phyloP scores from a whole-genome alignment of 352 stramenopile species.

The Phytopythium helicoides region DNA sequence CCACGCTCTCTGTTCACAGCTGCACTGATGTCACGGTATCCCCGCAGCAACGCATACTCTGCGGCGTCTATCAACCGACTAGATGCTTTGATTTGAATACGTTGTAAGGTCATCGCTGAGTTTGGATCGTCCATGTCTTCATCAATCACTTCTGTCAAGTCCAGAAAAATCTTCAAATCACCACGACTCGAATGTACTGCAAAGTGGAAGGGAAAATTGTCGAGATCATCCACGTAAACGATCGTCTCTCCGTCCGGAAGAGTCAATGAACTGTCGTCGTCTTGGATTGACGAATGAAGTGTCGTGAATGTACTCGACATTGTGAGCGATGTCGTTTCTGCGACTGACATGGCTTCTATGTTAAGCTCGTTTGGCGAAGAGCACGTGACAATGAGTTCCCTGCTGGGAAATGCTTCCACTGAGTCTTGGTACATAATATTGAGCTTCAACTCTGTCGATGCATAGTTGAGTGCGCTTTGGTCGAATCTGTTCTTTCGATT shows the following conservation, averaged over 20 bases:
- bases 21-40: slow-evolving; percentile 10
- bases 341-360: too few species aligned
- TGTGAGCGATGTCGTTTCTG: too few species aligned
- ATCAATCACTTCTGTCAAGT: slow-evolving; percentile 1
- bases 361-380: too few species aligned
- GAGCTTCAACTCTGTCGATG: too few species aligned
- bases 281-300: too few species aligned
- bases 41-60: slow-evolving; percentile 20
- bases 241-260: background rate
- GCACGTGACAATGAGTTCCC: too few species aligned
- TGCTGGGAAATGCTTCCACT: too few species aligned
- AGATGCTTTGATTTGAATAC: slow-evolving; percentile 1
- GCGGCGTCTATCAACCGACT: slow-evolving; percentile 1
- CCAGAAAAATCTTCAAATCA: slow-evolving; percentile 4
- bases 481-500: too few species aligned
- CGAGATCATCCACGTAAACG: slow-evolving; percentile 14
- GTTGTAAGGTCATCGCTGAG: slow-evolving; percentile 5
- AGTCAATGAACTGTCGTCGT: too few species aligned
- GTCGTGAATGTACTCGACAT: too few species aligned
- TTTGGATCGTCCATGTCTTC: slow-evolving; percentile 7
- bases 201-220: slow-evolving; percentile 14
- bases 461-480: background rate
- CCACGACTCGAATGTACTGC: slow-evolving; percentile 10
- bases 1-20: background rate
- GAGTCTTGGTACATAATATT: too few species aligned